Percentiles rank a stretch among this genome's conserved stretches.
Evolutionary conservation across 805 yeast species (phyloP).

Genomic region (Lipomyces chichibuensis): DNA sequence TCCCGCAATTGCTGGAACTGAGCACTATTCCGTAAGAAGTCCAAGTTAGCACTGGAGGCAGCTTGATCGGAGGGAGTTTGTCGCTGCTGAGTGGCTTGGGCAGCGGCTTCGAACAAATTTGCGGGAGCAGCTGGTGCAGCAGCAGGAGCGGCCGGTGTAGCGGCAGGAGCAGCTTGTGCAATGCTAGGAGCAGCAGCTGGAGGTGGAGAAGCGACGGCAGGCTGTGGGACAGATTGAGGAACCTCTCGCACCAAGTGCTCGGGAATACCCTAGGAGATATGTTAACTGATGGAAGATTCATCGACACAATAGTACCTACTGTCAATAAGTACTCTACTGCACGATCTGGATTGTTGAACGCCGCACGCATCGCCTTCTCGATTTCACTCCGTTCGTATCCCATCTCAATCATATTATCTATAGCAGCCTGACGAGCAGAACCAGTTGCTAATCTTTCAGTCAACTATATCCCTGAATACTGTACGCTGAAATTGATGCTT

Average conservation of each 20-base stretch:
- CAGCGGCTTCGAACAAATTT: conserved; percentile 49
- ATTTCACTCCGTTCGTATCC: conserved; percentile 89
- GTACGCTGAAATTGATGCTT: conserved; percentile 37
- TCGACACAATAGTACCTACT: conserved; percentile 21
- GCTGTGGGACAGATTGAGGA: conserved; percentile 36
- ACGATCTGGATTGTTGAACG: conserved; percentile 95
- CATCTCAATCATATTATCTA: conserved; percentile 88
- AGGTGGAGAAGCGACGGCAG: conserved; percentile 38
- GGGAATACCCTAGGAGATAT: conserved; percentile 63
- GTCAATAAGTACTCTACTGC: conserved; percentile 94
- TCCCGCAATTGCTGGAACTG: conserved; percentile 67
- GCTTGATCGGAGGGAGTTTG: conserved; percentile 51
- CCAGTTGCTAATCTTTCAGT: conserved; percentile 60
- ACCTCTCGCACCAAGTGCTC: conserved; percentile 52
- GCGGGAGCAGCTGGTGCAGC: conserved; percentile 42
- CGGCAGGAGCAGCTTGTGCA: conserved; percentile 35
- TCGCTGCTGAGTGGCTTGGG: conserved; percentile 51
- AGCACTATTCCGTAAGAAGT: conserved; percentile 41
- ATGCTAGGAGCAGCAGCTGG: conserved; percentile 26
- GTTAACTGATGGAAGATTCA: background rate
- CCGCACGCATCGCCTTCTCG: conserved; percentile 88
- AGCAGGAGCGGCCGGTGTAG: conserved; percentile 36
- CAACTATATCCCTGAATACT: conserved; percentile 7
- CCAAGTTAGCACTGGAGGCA: conserved; percentile 50
- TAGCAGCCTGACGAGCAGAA: conserved; percentile 72